A percentile compares a stretch with the other conserved stretches of the same genome.
These are phyloP conservation scores for Pyrus communis DNA, from an alignment of 306 rosid genomes.

Conservation along the genomic window DNA sequence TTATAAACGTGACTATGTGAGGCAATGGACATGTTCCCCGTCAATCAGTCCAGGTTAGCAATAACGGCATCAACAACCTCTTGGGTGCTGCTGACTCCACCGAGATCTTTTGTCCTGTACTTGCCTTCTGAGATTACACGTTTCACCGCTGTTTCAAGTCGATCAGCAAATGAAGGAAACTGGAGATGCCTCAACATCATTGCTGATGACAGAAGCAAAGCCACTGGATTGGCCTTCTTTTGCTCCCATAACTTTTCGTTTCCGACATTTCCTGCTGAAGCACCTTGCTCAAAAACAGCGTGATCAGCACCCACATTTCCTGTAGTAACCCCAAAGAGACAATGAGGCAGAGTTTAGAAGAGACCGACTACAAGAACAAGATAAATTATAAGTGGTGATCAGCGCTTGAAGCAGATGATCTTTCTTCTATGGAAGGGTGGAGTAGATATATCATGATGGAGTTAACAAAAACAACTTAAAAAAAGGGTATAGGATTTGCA, in stretches of 20 bases:
- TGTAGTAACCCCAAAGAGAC: constrained; percentile 23
- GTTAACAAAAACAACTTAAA: background rate
- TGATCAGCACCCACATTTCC: constrained; percentile 91
- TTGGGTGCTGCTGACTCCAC: constrained; percentile 73
- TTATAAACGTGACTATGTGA: background rate
- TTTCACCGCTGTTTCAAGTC: constrained; percentile 73
- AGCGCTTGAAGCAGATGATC: constrained; percentile 1
- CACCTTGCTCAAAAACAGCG: constrained; percentile 97
- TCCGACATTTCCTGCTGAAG: constrained; percentile 94
- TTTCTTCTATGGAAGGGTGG: background rate
- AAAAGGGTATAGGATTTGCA: background rate
- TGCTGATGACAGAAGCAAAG: constrained; percentile 84
- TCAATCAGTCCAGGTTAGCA: constrained; percentile 49
- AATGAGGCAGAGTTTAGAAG: background rate
- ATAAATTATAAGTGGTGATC: background rate
- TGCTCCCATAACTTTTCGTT: constrained; percentile 45
- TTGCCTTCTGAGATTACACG: constrained; percentile 66
- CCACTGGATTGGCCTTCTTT: constrained; percentile 85
- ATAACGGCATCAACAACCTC: constrained; percentile 81
- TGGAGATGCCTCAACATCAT: constrained; percentile 97
- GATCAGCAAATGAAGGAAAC: constrained; percentile 87
- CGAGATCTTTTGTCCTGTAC: constrained; percentile 74
- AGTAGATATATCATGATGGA: background rate
- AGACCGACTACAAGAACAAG: background rate
- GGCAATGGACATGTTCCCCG: background rate